Base-by-base conservation (phyloP, 345 rosid species). In the Geranium rotundifolium region DNA sequence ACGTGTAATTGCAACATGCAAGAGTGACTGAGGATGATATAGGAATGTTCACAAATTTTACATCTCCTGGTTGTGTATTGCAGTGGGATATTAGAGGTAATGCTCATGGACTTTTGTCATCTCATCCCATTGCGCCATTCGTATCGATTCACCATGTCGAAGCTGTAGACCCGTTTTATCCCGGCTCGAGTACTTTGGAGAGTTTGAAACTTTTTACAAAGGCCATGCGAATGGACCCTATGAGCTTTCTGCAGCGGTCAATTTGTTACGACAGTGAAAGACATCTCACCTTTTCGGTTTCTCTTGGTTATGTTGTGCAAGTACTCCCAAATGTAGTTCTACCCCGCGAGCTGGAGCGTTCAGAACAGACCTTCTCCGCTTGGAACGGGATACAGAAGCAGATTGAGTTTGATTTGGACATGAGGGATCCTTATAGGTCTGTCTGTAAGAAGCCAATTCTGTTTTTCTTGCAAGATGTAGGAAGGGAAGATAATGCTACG, bases 41-140 rank as follows among this genome's bases (percentile, higher is more conserved):
- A 46, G 52, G 12, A 46, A 34, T 34, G 41, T 10, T 46, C 3
- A 46, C 15, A 46, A 46, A 46, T 46, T 9, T 46, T 16, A 46
- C 14, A 46, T 46, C 3, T 7, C 8, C 52, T 46, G 52, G 52
- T 46, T 10, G 50, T 14, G 60, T 60, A 30, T 76, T 69, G 73
- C 88, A 91, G 98, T 89, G 89, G 92, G 98, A 92, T 82, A 87
- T 92, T 64, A 84, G 78, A 66, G 96, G 98, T 19, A 81, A 76
- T 68, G 91, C 93, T 10, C 85, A 77, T 34, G 96, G 98, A 39
- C 77, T 92, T 56, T 73, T 92, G 64, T 77, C 93, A 0, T 60
- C 95, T 17, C 98, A 92, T 60, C 98, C 96, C 0, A 71, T 89
- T 10, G 89, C 89, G 0, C 98, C 98, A 37, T 89, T 92, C 71